phyloP scores from a whole-genome alignment of 805 yeast genomes.

The Myxozyma vanderwaltii region DNA sequence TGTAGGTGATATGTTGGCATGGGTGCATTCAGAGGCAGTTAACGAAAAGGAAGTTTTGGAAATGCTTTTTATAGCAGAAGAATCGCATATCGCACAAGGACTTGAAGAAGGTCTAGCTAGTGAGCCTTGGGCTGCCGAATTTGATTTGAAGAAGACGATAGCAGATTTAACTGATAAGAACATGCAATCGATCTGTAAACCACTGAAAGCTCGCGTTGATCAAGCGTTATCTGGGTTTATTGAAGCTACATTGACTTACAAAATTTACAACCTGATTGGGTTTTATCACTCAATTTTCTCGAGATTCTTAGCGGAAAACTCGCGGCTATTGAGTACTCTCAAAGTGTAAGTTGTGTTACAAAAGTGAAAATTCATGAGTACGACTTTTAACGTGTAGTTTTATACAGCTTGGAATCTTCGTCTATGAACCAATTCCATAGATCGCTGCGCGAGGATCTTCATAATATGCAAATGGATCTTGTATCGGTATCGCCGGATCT shows the following conservation, averaged over 20 bases:
- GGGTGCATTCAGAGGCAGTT: conserved; percentile 80
- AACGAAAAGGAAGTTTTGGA: conserved; percentile 80
- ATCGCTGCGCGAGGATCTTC: conserved; percentile 46
- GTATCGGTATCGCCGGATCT: conserved; percentile 53
- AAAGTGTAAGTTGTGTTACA: conserved; percentile 26
- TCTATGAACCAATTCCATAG: conserved; percentile 47
- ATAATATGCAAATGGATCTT: conserved; percentile 42
- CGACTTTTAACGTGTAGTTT: not conserved
- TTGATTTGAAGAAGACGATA: conserved; percentile 40
- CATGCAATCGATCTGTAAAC: conserved; percentile 59
- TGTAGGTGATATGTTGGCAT: conserved; percentile 85
- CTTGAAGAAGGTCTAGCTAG: conserved; percentile 34
- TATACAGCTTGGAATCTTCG: conserved; percentile 39
- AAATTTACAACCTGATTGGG: conserved; percentile 62
- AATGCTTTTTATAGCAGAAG: conserved; percentile 56
- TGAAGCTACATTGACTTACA: conserved; percentile 56
- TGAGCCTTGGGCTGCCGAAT: conserved; percentile 38
- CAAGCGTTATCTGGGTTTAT: conserved; percentile 54
- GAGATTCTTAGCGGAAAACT: conserved; percentile 43
- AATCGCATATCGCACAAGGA: conserved; percentile 28
- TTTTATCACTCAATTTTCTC: conserved; percentile 69
- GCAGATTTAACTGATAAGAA: conserved; percentile 51
- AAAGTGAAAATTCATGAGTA: not conserved
- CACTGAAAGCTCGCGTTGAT: conserved; percentile 47
- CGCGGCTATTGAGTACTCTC: conserved; percentile 36